phyloP scores from a whole-genome alignment of 495 filamentous ascomycete genomes.

The Penicillium nucicola region DNA sequence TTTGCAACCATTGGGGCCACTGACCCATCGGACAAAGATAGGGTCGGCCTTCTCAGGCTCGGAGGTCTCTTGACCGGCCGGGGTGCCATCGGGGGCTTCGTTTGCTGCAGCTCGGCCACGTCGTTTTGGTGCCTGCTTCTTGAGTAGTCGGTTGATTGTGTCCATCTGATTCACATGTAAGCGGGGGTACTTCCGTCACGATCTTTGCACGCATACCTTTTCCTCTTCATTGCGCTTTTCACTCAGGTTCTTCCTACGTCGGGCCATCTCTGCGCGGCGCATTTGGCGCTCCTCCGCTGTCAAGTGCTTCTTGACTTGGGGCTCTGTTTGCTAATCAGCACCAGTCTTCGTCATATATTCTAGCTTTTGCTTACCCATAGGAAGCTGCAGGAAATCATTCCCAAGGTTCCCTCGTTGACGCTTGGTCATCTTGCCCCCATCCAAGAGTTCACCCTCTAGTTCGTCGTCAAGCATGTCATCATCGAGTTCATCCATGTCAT shows the following conservation, averaged over 20 bases:
- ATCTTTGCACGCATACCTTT: constrained; percentile 59
- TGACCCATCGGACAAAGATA: constrained; percentile 76
- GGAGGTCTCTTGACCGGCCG: constrained; percentile 54
- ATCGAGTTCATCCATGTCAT: constrained; percentile 47
- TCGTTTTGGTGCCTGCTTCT: constrained; percentile 91
- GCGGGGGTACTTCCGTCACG: not conserved
- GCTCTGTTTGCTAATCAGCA: constrained; percentile 55
- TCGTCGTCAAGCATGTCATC: constrained; percentile 62
- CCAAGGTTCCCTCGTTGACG: constrained; percentile 73
- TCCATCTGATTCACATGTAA: constrained; percentile 61
- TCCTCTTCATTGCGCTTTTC: constrained; percentile 99
- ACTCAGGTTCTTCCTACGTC: constrained; percentile 90
- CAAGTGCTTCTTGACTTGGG: constrained; percentile 87
- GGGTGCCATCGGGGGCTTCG: constrained; percentile 45
- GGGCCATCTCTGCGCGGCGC: constrained; percentile 93
- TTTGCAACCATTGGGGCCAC: constrained; percentile 61
- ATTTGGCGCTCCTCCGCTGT: constrained; percentile 95
- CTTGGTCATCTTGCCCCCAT: constrained; percentile 80
- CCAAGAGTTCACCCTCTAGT: constrained; percentile 59
- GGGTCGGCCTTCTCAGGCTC: constrained; percentile 59
- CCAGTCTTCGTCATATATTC: not conserved
- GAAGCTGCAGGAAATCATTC: constrained; percentile 76
- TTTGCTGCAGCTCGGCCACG: constrained; percentile 51
- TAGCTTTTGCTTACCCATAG: constrained; percentile 58
- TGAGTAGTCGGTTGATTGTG: constrained; percentile 94